Percentiles rank a stretch among this genome's conserved stretches.
Conservation (phyloP, 192 early-diverging fungal genomes). For the Coemansia sp. region DNA sequence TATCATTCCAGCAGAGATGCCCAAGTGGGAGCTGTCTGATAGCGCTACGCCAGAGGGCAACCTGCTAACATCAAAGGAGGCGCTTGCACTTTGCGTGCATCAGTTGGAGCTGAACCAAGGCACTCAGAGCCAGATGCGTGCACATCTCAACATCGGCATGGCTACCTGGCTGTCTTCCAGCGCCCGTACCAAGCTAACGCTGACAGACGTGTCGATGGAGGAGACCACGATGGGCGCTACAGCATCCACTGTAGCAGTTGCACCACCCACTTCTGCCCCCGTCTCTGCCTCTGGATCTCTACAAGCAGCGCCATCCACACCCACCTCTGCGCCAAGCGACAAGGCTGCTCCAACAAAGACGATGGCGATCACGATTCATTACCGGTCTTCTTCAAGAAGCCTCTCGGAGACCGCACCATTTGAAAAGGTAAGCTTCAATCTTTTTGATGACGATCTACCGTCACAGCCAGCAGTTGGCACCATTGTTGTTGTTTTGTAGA, state of each 20-base stretch:
- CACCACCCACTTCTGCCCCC: background rate
- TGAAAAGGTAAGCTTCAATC: constrained; percentile 7
- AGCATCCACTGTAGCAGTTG: background rate
- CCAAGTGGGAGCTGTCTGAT: constrained; percentile 18
- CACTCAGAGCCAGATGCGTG: constrained; percentile 26
- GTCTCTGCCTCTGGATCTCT: background rate
- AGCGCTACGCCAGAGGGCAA: constrained; percentile 32
- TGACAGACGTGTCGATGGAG: constrained; percentile 37
- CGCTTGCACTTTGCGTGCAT: constrained; percentile 21
- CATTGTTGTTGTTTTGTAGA: constrained; percentile 7
- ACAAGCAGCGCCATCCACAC: background rate
- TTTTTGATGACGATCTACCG: background rate
- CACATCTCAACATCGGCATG: constrained; percentile 30
- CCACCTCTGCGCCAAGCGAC: background rate
- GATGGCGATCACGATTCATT: constrained; percentile 1
- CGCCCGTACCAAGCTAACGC: constrained; percentile 31
- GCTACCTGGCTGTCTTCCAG: constrained; percentile 28
- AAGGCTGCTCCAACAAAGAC: background rate
- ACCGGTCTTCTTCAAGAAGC: background rate
- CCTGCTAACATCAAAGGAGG: constrained; percentile 27
- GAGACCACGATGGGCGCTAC: constrained; percentile 8
- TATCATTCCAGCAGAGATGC: constrained; percentile 28
- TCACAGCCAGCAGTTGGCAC: background rate
- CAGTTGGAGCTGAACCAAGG: constrained; percentile 14
- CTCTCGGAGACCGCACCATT: background rate